Evolutionary conservation across 768 basidiomycete genomes (phyloP), one percentile per base, ranked within the genome.

Genomic region (Suillus fuscotomentosus): DNA sequence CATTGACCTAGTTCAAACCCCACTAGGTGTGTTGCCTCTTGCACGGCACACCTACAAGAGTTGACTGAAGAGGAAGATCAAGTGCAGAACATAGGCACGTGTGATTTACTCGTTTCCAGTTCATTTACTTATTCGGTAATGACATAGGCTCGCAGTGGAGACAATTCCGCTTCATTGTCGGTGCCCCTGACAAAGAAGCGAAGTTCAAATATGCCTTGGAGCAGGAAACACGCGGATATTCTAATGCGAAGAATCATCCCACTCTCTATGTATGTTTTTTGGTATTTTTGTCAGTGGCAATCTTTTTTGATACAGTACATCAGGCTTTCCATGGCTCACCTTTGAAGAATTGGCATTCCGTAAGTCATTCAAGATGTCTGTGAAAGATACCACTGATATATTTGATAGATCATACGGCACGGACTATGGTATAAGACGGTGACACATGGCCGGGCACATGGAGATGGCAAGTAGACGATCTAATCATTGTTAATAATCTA

Each of bases 241-340:
- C 22, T 0, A 84, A 86, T 67, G 82, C 85, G 8, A 66, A 54
- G 45, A 66, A 69, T 45, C 88, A 83, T 63, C 22, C 55, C 11
- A 39, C 64, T 8, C 27, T 67, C n/a, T 70, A 65, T 54, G 63
- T 60, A 39, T 53, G 65, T 66, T 42, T 24, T 6, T 53, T 15
- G 31, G 22, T 22, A 20, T 5, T 15, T 53, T 31, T 2, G 3
- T 45, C 38, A n/a, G 24, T 31, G 15, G n/a, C 62, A 11, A 60
- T 48, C 43, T 0, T n/a, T n/a, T 20, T 61, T 63, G 10, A 24
- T 31, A 31, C 5, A 7, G 36, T 41, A n/a, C 1, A 9, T 24
- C 20, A 88, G 86, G 90, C 86, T 6, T 92, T 88, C 73, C 90
- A 90, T 72, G 89, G 88, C 1, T 88, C 87, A 3, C 80, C 86